Conservation (phyloP, 768 basidiomycete genomes). For the Infundibulicybe gibba region DNA sequence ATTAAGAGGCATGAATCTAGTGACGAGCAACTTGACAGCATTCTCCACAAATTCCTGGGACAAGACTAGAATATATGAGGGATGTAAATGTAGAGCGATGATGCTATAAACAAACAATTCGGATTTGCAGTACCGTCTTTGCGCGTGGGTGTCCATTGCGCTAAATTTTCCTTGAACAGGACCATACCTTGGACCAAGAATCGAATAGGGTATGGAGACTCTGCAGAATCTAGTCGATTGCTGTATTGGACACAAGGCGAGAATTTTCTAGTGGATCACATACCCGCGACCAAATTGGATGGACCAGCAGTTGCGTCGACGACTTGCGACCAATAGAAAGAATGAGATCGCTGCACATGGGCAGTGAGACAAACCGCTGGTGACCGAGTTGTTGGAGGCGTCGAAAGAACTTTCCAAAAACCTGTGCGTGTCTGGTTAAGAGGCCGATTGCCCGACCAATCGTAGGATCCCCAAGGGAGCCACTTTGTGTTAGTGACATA, state of each 20-base stretch:
- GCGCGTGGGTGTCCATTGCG: conserved; percentile 69
- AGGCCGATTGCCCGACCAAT: conserved; percentile 44
- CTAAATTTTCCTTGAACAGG: conserved; percentile 78
- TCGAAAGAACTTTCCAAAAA: conserved; percentile 81
- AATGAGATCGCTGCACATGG: conserved; percentile 62
- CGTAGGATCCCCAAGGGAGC: conserved; percentile 28
- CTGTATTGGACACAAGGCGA: too few relatives aligned
- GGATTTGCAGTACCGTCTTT: conserved; percentile 58
- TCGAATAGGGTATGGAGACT: conserved; percentile 70
- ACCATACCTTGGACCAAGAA: conserved; percentile 85
- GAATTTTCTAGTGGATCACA: conserved; percentile 1
- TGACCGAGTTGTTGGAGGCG: conserved; percentile 62
- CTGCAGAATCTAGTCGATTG: conserved; percentile 46
- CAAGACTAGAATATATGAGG: conserved; percentile 38
- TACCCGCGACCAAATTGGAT: conserved; percentile 55
- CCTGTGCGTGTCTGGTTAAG: conserved; percentile 64
- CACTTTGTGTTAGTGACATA: conserved; percentile 33
- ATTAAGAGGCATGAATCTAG: conserved; percentile 81
- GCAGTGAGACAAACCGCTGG: conserved; percentile 58
- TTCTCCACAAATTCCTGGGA: conserved; percentile 69
- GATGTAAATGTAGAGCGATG: conserved; percentile 1
- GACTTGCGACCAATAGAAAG: conserved; percentile 83
- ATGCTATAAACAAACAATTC: conserved; percentile 40
- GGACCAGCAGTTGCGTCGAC: conserved; percentile 62
- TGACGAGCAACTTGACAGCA: conserved; percentile 73